A percentile compares a stretch with the other conserved stretches of the same genome.
Conservation (phyloP, 495 filamentous ascomycete genomes). For the Daldinia childiae region DNA sequence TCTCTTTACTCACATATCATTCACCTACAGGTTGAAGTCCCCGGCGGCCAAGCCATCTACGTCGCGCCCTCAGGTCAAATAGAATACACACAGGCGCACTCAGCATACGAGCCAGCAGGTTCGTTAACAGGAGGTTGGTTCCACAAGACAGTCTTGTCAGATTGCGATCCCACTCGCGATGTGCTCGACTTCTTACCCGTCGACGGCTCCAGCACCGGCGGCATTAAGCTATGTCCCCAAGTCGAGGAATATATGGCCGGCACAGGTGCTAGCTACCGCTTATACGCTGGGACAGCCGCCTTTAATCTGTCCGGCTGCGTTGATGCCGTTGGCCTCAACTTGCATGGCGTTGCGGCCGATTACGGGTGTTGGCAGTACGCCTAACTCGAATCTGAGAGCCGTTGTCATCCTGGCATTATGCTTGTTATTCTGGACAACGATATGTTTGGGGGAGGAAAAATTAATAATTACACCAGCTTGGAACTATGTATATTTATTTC, state of each 20-base stretch:
- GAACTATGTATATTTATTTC: constrained; percentile 17
- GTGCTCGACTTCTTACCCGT: constrained; percentile 35
- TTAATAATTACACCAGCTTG: not conserved
- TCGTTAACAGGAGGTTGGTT: constrained; percentile 55
- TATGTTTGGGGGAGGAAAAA: not conserved
- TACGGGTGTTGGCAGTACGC: constrained; percentile 41
- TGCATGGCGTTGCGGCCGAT: not conserved
- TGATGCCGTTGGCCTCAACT: constrained; percentile 30
- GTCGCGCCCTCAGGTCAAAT: constrained; percentile 65
- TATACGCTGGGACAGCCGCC: constrained; percentile 30
- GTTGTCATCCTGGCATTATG: not conserved
- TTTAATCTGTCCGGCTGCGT: constrained; percentile 35
- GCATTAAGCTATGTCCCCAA: constrained; percentile 36
- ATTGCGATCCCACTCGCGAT: constrained; percentile 23
- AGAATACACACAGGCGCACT: constrained; percentile 69
- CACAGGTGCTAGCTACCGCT: constrained; percentile 18
- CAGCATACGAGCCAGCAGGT: constrained; percentile 63
- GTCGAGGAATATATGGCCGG: constrained; percentile 24
- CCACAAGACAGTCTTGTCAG: constrained; percentile 42
- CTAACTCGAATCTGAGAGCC: not conserved
- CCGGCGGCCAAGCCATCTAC: constrained; percentile 73
- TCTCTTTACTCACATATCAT: not conserved
- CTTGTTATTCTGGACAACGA: not conserved
- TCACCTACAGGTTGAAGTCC: constrained; percentile 67
- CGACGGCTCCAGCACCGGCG: constrained; percentile 31